These are phyloP conservation scores for Erucastrum elatum DNA, from an alignment of 345 rosid species.

Conservation along the genomic window DNA sequence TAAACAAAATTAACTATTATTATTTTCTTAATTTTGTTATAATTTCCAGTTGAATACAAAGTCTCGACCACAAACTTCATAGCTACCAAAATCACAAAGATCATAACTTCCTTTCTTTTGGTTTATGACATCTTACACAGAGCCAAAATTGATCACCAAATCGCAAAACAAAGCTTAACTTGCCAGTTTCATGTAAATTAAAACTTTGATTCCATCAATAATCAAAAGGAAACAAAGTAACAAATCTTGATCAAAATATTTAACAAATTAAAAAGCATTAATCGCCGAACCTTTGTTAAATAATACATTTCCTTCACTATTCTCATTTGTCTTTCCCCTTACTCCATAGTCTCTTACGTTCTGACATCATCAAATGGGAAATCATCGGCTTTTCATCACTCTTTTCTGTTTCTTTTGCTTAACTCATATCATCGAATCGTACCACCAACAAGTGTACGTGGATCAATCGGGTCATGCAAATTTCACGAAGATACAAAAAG, in stretches of 20 bases:
- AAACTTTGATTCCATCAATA: neutral
- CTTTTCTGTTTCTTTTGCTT: neutral
- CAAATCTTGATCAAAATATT: neutral
- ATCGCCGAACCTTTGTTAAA: neutral
- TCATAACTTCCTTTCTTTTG: neutral
- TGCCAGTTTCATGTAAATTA: neutral
- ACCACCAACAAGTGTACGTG: neutral
- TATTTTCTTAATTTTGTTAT: neutral
- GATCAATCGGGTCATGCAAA: neutral
- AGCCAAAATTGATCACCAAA: neutral
- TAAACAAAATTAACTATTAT: neutral
- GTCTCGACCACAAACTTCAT: neutral
- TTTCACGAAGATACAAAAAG: neutral
- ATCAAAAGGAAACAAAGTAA: neutral
- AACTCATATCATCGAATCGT: neutral
- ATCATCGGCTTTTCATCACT: neutral
- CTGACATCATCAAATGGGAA: neutral
- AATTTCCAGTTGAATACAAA: neutral
- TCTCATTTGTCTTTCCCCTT: neutral
- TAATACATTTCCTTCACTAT: neutral
- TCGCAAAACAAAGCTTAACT: neutral
- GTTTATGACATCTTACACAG: neutral
- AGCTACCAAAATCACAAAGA: neutral
- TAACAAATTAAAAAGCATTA: neutral
- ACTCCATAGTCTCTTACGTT: neutral